These are phyloP conservation scores for Aaosphaeria pasadenensis DNA, from an alignment of 2,329 filamentous ascomycete genomes.

Conservation along the genomic window DNA sequence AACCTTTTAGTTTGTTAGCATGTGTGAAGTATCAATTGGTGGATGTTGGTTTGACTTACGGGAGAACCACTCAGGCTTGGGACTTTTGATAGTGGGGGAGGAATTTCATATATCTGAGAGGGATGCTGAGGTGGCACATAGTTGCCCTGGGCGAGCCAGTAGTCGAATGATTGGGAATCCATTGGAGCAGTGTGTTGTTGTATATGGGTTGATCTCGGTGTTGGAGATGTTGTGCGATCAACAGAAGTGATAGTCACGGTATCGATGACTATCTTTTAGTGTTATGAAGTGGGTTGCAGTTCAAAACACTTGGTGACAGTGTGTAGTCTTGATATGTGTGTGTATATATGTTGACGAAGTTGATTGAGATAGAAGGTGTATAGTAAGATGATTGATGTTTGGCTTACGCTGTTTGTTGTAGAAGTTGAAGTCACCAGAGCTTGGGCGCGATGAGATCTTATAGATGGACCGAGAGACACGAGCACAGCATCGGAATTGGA, in stretches of 20 bases:
- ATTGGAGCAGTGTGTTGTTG: slow-evolving; percentile 14
- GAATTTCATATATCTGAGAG: slow-evolving; percentile 29
- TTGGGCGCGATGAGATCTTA: slow-evolving; percentile 33
- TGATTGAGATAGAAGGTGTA: not conserved
- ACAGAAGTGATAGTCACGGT: not conserved
- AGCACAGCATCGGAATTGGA: slow-evolving; percentile 18
- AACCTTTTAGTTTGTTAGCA: slow-evolving; percentile 12
- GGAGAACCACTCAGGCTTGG: slow-evolving; percentile 39
- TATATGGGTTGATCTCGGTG: slow-evolving; percentile 2
- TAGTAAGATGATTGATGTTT: not conserved
- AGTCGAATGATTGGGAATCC: slow-evolving; percentile 36
- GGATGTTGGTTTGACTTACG: slow-evolving; percentile 11
- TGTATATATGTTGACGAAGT: not conserved
- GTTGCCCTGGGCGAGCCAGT: slow-evolving; percentile 35
- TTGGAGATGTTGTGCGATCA: slow-evolving; percentile 6
- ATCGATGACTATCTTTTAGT: not conserved
- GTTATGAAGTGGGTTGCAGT: no score
- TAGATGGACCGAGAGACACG: slow-evolving; percentile 18
- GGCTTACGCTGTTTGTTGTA: slow-evolving; percentile 21
- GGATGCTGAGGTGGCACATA: slow-evolving; percentile 29
- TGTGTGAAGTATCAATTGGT: no score
- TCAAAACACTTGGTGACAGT: no score
- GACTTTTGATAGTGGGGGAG: slow-evolving; percentile 34
- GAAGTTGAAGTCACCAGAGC: slow-evolving; percentile 24
- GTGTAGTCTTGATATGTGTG: not conserved